Evolutionary conservation across 352 stramenopile genomes (phyloP).

Genomic region (Globisporangium carolinianum): DNA sequence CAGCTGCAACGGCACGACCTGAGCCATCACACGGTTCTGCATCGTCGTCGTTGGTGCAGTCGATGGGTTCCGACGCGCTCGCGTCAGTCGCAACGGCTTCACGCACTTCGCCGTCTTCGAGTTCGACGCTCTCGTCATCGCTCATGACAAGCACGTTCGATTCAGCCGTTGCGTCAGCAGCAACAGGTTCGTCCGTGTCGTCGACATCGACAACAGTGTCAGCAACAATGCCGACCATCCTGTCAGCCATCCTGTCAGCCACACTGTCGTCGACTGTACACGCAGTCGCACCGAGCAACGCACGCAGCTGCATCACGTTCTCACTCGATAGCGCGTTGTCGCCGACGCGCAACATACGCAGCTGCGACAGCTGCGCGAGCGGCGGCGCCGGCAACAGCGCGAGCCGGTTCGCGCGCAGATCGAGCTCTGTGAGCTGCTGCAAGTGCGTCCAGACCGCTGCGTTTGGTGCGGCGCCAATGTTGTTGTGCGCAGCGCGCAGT

Average conservation of each 20-base stretch:
- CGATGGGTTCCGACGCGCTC: too few species aligned
- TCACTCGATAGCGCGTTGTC: constrained; percentile 27
- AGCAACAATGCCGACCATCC: background rate
- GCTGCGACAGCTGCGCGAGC: constrained; percentile 4
- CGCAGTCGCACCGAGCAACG: constrained; percentile 1
- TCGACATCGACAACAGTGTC: background rate
- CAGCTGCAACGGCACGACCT: background rate
- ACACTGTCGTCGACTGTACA: background rate
- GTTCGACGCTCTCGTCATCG: too few species aligned
- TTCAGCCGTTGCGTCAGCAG: too few species aligned
- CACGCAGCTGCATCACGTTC: constrained; percentile 9
- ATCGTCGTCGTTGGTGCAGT: background rate
- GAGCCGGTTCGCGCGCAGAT: constrained; percentile 24
- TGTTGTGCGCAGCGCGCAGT: constrained; percentile 52
- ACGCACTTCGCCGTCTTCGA: too few species aligned
- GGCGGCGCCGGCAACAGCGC: constrained; percentile 5
- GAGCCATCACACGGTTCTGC: background rate
- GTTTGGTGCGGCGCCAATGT: constrained; percentile 26
- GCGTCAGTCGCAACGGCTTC: too few species aligned
- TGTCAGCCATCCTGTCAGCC: background rate
- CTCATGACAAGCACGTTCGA: too few species aligned
- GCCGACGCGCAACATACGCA: constrained; percentile 11
- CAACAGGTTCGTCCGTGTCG: background rate
- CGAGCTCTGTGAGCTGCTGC: constrained; percentile 23
- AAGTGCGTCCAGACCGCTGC: constrained; percentile 17